These are phyloP conservation scores for Boletus subcaerulescens DNA, from an alignment of 768 basidiomycete genomes.

Conservation along the genomic window DNA sequence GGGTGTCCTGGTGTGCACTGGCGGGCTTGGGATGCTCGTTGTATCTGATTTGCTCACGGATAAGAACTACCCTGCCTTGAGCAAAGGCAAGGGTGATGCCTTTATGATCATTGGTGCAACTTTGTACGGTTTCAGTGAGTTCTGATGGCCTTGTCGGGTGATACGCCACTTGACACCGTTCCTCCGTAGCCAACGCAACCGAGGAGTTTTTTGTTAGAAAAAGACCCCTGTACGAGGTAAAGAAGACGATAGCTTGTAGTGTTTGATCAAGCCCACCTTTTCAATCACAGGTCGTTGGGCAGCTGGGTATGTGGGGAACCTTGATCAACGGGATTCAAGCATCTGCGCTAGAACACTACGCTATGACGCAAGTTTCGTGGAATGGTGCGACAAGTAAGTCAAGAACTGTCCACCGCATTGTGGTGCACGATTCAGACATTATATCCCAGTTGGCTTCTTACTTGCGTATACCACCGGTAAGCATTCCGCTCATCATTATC, in stretches of 20 bases:
- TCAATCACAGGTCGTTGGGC: constrained; percentile 63
- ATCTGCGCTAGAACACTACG: constrained; percentile 66
- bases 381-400: constrained; percentile 63
- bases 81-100: constrained; percentile 73
- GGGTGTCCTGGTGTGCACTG: constrained; percentile 73
- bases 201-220: constrained; percentile 85
- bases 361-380: constrained; percentile 69
- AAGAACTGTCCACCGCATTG: constrained; percentile 31
- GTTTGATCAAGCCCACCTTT: not conserved
- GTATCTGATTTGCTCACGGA: constrained; percentile 73
- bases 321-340: constrained; percentile 79
- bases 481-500: not conserved
- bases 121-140: constrained; percentile 81
- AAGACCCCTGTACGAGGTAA: constrained; percentile 74
- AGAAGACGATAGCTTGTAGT: not conserved
- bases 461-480: constrained; percentile 47
- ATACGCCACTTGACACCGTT: not conserved
- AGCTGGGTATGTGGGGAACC: constrained; percentile 82
- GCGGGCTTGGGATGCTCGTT: constrained; percentile 77
- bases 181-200: constrained; percentile 69
- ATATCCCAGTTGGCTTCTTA: constrained; percentile 46
- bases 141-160: not conserved
- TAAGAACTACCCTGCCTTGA: constrained; percentile 67
- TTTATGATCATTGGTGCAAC: constrained; percentile 88
- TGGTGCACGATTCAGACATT: not conserved